phyloP scores from a whole-genome alignment of 441 rosid species.

The Corymbia calophylla region DNA sequence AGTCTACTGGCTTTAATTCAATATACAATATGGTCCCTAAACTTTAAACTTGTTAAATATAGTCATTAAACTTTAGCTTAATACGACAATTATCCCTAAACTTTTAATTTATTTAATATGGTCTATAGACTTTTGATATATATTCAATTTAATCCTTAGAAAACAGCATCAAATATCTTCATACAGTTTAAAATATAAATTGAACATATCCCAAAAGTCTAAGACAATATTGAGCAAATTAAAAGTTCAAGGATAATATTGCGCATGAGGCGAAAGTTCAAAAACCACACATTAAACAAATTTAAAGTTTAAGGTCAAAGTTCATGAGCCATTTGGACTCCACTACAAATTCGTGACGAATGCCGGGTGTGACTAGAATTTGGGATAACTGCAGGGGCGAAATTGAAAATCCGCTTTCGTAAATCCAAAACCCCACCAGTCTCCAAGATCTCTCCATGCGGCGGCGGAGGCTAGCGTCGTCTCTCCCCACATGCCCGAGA shows the following conservation, averaged over 20 bases:
- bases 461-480: not conserved
- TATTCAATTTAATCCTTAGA: too few species aligned
- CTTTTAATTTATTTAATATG: too few species aligned
- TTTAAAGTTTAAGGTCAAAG: not conserved
- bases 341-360: not conserved
- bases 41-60: not conserved
- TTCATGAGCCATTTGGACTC: too few species aligned
- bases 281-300: rapidly evolving
- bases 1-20: rapidly evolving
- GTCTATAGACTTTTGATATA: too few species aligned
- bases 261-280: rapidly evolving
- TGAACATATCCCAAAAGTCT: not conserved
- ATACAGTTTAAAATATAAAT: not conserved
- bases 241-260: rapidly evolving
- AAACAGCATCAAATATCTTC: not conserved
- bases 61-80: too few species aligned
- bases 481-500: conserved; percentile 14
- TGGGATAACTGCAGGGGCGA: not conserved
- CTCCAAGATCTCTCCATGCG: not conserved
- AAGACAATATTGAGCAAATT: rapidly evolving
- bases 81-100: too few species aligned
- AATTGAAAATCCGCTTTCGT: not conserved
- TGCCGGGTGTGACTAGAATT: not conserved
- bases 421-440: too few species aligned
- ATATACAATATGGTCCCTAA: rapidly evolving